phyloP scores from a whole-genome alignment of 1,284 basidiomycete species.

The Ceratobasidium sp. region DNA sequence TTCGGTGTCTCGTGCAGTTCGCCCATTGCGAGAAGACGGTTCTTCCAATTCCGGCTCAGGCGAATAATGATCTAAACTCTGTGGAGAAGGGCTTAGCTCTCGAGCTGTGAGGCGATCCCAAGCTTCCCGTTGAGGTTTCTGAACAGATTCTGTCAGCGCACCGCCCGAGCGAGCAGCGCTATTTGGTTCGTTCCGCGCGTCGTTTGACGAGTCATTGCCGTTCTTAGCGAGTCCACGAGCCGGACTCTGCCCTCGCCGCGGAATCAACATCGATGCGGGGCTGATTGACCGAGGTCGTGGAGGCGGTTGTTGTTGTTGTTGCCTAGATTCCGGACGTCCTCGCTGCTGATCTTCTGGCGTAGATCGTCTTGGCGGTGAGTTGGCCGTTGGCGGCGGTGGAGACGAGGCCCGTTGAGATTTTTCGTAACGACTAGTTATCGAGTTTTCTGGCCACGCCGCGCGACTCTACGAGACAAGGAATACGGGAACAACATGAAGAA shows the following conservation, averaged over 20 bases:
- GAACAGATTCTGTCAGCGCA: not conserved
- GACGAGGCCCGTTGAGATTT: conserved; percentile 14
- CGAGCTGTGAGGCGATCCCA: conserved; percentile 21
- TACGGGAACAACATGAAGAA: conserved; percentile 25
- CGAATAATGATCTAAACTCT: conserved; percentile 22
- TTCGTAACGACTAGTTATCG: not conserved
- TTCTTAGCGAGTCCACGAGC: conserved; percentile 39
- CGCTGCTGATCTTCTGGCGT: conserved; percentile 14
- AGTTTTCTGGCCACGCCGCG: conserved; percentile 36
- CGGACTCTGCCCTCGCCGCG: conserved; percentile 35
- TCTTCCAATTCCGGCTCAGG: conserved; percentile 3
- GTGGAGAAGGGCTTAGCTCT: not conserved
- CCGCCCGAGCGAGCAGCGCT: not conserved
- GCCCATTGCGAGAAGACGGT: not conserved
- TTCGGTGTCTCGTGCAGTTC: not conserved
- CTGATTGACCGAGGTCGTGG: conserved; percentile 31
- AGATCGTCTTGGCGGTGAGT: conserved; percentile 13
- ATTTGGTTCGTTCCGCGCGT: not conserved
- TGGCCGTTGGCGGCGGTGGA: conserved; percentile 16
- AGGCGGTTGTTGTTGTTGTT: conserved; percentile 13
- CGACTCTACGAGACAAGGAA: conserved; percentile 31
- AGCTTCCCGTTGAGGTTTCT: conserved; percentile 12
- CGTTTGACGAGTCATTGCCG: conserved; percentile 15
- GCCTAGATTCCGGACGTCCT: conserved; percentile 6
- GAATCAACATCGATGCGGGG: conserved; percentile 39